Percentiles rank a stretch among this genome's conserved stretches.
Conservation (phyloP, 225 moss, liverwort and hornwort genomes). For the Asterella californica region DNA sequence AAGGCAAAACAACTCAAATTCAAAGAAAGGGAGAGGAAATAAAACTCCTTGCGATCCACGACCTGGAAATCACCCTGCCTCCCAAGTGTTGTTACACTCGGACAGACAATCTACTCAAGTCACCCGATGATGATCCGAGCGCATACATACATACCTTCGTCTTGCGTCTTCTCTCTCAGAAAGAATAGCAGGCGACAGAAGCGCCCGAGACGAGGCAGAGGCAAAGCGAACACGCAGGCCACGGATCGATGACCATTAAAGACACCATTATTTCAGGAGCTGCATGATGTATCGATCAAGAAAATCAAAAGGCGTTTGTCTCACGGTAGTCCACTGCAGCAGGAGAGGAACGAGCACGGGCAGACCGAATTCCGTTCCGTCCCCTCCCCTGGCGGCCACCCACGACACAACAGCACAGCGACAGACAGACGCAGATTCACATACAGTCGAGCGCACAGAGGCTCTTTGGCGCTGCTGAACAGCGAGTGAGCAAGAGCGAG, state of each 20-base stretch:
- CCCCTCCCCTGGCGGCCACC: neutral
- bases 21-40: neutral
- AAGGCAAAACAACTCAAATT: neutral
- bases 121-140: neutral
- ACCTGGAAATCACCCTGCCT: slow-evolving; percentile 4
- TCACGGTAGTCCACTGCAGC: neutral
- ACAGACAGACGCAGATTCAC: neutral
- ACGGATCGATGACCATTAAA: slow-evolving; percentile 6
- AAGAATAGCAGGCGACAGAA: slow-evolving; percentile 3
- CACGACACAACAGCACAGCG: neutral
- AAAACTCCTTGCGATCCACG: neutral
- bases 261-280: slow-evolving; percentile 17
- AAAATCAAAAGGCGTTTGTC: slow-evolving; percentile 7
- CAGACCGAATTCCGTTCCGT: neutral
- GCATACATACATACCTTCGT: slow-evolving; percentile 5
- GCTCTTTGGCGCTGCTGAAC: neutral
- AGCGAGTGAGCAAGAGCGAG: neutral
- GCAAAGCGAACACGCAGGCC: slow-evolving; percentile 1
- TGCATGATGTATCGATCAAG: neutral
- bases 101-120: slow-evolving; percentile 5
- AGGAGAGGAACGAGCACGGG: neutral
- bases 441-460: neutral
- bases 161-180: neutral
- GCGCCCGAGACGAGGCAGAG: slow-evolving; percentile 1
- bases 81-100: slow-evolving; percentile 17